Evolutionary conservation across 1,139 yeast species (phyloP).

Genomic region (Taphrina betulina): DNA sequence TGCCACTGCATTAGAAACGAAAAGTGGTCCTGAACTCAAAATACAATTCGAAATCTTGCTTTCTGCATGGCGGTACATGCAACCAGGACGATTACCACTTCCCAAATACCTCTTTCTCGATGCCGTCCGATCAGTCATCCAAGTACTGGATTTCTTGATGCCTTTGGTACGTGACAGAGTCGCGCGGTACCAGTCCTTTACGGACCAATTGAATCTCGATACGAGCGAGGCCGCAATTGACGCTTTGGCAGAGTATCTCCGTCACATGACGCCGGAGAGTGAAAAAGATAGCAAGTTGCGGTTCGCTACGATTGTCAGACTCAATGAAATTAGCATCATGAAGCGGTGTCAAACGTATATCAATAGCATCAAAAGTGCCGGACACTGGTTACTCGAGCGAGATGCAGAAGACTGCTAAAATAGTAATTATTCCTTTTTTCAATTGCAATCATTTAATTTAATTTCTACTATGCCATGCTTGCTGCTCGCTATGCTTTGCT

Average conservation of each 20-base stretch:
- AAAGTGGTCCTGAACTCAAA: slow-evolving; percentile 3
- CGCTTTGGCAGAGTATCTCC: not conserved
- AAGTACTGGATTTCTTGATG: not conserved
- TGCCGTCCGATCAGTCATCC: not conserved
- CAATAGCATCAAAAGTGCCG: not conserved
- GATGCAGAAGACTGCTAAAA: too few species aligned
- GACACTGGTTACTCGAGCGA: slow-evolving; percentile 4
- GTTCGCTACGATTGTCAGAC: slow-evolving; percentile 3
- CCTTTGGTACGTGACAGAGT: too few species aligned
- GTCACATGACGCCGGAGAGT: not conserved
- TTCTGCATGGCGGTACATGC: slow-evolving; percentile 18
- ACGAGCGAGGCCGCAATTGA: not conserved
- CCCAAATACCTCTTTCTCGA: slow-evolving; percentile 20
- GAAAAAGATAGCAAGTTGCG: not conserved
- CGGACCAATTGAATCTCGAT: not conserved
- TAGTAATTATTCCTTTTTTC: too few species aligned
- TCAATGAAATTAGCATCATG: not conserved
- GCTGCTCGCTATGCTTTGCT: too few species aligned
- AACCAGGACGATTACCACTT: slow-evolving; percentile 8
- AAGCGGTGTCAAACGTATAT: not conserved
- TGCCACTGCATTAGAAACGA: not conserved
- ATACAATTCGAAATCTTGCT: not conserved
- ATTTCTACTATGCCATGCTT: too few species aligned
- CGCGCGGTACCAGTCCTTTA: too few species aligned
- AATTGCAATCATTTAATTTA: too few species aligned